Base-by-base conservation (phyloP, 106 monocot species). In the Acanthochlamys bracteata region DNA sequence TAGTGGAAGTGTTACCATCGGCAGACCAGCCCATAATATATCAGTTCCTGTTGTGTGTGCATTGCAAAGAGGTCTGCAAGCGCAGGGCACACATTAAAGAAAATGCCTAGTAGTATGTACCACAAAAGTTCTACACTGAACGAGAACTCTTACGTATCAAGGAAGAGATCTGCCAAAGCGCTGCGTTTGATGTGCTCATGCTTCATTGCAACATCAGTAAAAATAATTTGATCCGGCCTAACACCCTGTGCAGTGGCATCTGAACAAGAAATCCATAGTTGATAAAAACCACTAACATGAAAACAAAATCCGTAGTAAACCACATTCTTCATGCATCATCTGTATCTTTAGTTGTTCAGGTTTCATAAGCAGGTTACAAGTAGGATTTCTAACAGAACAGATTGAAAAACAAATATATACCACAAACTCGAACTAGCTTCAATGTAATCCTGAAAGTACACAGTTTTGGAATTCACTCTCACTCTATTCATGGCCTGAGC, bases 21-120 rank as follows among this genome's bases (percentile, higher is more conserved):
- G 96, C 67, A 96, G 56, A 52, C 96, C 96, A 57, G 96, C 91
- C 96, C 91, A 91, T 13, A 96, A 49, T 9, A 96, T 76, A 74
- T 96, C 96, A 16, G 96, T 96, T 15, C 96, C 96, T 7, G 96
- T 96, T 20, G 96, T 96, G 75, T 96, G 96, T 1, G 78, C 91
- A 71, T 96, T 96, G 49, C 96, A 96, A 41, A 91, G 59, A 10
- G 96, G 96, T 53, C 96, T 96, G 68, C 21, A 0, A 60, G 61
- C 39, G 49, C n/a, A 33, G 33, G n/a, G n/a, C n/a, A 65, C 53
- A 27, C 16, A 26, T 39, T 17, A 20, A 12, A 70, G 17, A 70
- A 16, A n/a, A n/a, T n/a, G n/a, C n/a, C n/a, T n/a, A n/a, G n/a
- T n/a, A n/a, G n/a, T n/a, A n/a, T n/a, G n/a, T n/a, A n/a, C n/a